Evolutionary conservation across 2,329 filamentous ascomycete genomes (phyloP).

Genomic region (Apiospora phragmitis): DNA sequence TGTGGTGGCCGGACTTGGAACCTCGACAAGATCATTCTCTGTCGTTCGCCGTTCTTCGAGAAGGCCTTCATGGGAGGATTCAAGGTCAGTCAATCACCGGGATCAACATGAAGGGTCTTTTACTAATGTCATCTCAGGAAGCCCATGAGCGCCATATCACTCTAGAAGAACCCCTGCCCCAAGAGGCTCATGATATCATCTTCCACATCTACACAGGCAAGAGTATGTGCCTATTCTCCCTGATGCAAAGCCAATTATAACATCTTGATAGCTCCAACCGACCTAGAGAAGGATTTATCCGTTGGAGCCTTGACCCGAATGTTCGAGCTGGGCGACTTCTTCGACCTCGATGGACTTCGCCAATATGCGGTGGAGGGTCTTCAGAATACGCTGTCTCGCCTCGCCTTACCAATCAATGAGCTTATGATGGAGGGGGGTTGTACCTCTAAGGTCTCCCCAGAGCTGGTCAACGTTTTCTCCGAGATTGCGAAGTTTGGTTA

Average conservation of each 20-base stretch:
- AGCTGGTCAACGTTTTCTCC: too few species aligned
- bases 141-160: neutral
- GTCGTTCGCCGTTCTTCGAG: slow-evolving; percentile 15
- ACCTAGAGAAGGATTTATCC: neutral
- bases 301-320: neutral
- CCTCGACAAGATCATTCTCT: slow-evolving; percentile 15
- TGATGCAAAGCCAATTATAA: neutral
- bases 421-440: too few species aligned
- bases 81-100: neutral
- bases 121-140: neutral
- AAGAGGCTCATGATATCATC: neutral
- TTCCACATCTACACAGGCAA: neutral
- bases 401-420: slow-evolving; percentile 3
- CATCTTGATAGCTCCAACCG: neutral
- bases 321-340: neutral
- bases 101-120: neutral
- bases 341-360: neutral
- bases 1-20: slow-evolving; percentile 16
- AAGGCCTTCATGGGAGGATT: slow-evolving; percentile 7
- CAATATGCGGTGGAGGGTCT: too few species aligned
- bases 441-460: too few species aligned
- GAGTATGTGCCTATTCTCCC: neutral
- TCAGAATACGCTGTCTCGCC: too few species aligned
- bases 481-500: neutral
- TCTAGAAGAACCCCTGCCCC: neutral